These are phyloP conservation scores for Aureobasidium sp. DNA, from an alignment of 2,329 filamentous ascomycete genomes.

Conservation along the genomic window DNA sequence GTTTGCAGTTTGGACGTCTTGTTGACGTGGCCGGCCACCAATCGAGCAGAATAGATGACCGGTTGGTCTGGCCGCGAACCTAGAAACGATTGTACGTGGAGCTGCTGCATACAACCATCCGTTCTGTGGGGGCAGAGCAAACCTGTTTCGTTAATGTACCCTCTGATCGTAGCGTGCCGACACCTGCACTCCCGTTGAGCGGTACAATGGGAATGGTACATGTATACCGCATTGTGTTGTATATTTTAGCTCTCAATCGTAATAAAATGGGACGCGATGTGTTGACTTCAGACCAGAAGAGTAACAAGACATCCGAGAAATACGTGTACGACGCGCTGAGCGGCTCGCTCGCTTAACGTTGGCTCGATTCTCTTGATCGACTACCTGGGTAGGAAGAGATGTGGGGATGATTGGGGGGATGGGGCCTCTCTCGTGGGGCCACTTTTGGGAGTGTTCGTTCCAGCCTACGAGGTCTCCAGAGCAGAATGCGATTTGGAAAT, in stretches of 20 bases:
- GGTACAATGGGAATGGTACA: neutral
- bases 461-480: no score
- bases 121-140: neutral
- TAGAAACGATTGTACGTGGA: neutral
- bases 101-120: neutral
- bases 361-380: neutral
- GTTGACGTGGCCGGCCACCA: neutral
- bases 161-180: neutral
- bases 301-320: neutral
- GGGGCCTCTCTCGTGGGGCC: neutral
- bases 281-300: neutral
- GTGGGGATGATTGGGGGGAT: neutral
- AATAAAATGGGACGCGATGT: neutral
- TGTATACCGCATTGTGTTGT: neutral
- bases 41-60: neutral
- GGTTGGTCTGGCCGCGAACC: neutral
- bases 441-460: neutral
- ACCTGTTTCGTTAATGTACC: neutral
- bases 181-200: neutral
- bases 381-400: neutral
- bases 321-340: neutral
- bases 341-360: neutral
- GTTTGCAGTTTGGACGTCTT: neutral
- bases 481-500: neutral
- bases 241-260: neutral